Evolutionary conservation across 2,329 filamentous ascomycete species (phyloP).

Genomic region (Colletotrichum chrysophilum): DNA sequence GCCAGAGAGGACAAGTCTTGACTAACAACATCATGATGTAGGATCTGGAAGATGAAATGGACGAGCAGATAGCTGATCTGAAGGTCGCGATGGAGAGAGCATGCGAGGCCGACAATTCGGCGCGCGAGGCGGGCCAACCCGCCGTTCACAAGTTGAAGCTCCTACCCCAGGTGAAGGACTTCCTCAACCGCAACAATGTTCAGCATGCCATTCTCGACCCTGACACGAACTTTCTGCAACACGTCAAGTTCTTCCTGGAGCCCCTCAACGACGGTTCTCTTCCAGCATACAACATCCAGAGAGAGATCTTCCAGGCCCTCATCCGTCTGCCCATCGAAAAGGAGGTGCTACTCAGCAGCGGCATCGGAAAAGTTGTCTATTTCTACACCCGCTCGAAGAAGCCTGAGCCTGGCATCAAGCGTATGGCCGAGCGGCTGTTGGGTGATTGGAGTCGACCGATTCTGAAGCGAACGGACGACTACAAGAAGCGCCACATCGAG

Average conservation of each 20-base stretch:
- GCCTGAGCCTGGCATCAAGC: conserved; percentile 86
- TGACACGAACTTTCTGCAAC: conserved; percentile 92
- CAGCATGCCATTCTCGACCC: conserved; percentile 88
- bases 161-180: conserved; percentile 84
- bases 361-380: conserved; percentile 93
- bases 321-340: conserved; percentile 86
- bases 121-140: conserved; percentile 78
- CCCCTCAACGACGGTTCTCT: conserved; percentile 92
- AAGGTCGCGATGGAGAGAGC: conserved; percentile 90
- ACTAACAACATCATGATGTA: conserved; percentile 40
- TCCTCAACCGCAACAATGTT: conserved; percentile 89
- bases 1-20: background rate
- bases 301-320: conserved; percentile 86
- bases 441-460: conserved; percentile 97
- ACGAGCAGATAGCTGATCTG: conserved; percentile 87
- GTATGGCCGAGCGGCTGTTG: conserved; percentile 89
- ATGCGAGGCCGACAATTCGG: conserved; percentile 83
- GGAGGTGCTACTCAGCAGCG: conserved; percentile 86
- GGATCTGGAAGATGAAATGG: conserved; percentile 90
- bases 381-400: conserved; percentile 98
- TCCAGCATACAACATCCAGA: conserved; percentile 96
- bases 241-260: conserved; percentile 96
- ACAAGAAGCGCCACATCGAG: conserved; percentile 79
- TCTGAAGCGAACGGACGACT: conserved; percentile 91
- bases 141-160: conserved; percentile 94